These are phyloP conservation scores for Trametes elegans DNA, from an alignment of 768 basidiomycete species.

Conservation along the genomic window DNA sequence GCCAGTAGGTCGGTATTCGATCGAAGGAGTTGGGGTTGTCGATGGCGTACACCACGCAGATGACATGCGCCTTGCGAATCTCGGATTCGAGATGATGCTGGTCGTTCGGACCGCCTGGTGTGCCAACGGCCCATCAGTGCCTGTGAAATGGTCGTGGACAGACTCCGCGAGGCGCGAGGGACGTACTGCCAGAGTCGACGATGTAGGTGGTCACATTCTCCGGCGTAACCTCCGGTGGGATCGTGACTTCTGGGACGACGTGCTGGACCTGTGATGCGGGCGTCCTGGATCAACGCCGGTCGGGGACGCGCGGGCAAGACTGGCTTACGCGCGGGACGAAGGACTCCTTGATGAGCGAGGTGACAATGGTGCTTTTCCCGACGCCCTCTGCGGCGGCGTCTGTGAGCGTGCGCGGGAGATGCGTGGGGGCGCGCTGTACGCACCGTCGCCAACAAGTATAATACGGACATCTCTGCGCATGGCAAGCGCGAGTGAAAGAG, in stretches of 20 bases:
- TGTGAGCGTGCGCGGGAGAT: conserved; percentile 3
- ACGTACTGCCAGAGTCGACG: conserved; percentile 92
- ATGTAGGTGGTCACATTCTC: conserved; percentile 98
- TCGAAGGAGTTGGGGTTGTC: conserved; percentile 97
- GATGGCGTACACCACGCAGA: conserved; percentile 95
- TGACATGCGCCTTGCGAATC: conserved; percentile 96
- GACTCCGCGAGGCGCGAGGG: background rate
- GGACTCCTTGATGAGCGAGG: conserved; percentile 93
- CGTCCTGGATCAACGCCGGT: conserved; percentile 1
- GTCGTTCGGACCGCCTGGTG: conserved; percentile 79
- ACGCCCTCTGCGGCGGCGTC: conserved; percentile 70
- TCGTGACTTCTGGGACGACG: conserved; percentile 94
- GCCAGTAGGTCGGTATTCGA: conserved; percentile 97
- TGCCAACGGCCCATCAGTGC: background rate
- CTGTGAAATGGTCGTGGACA: too few species aligned
- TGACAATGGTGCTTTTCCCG: conserved; percentile 97
- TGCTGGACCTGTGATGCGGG: conserved; percentile 72
- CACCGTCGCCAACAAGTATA: conserved; percentile 91
- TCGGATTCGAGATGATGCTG: conserved; percentile 88
- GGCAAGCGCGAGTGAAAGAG: conserved; percentile 17
- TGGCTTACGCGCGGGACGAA: conserved; percentile 79
- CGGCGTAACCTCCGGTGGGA: conserved; percentile 95
- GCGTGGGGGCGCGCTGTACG: conserved; percentile 27
- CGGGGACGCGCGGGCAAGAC: conserved; percentile 1
- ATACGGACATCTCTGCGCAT: conserved; percentile 95